Base-by-base conservation (phyloP, 2,329 filamentous ascomycete species). In the Pyricularia sp. region DNA sequence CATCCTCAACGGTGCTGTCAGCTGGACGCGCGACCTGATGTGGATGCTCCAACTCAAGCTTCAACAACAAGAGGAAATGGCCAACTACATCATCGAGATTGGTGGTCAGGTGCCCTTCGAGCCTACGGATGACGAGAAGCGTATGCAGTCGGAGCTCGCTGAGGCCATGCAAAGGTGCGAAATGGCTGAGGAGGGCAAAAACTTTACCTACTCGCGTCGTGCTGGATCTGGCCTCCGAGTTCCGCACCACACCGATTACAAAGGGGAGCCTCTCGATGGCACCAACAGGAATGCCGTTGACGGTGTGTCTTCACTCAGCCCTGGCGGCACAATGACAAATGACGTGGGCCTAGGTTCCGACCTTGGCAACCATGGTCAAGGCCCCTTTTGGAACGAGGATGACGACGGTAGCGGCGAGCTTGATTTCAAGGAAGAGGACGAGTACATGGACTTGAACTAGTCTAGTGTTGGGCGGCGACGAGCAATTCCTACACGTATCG, bases 1-100 rank as follows among this genome's bases (percentile, higher is more conserved):
- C 71, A 97, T 99, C 66, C 87, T 99, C 71, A 97, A 97, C 72
- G 93, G 94, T 33, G 90, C 93, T 40, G 94, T 97, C 64, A 92
- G 91, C 77, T 99, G 94, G 94, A 97, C 91, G 67, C 87, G 93
- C 68, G 94, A 99, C 77, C 82, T 99, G 64, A 96, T 97, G 91
- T 97, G 94, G 94, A 88, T 96, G 79, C 80, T 96, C 66, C 88
- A 96, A 73, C 83, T 90, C 72, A 96, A 96, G 78, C 83, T 96
- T 69, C 88, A 94, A 73, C 89, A 93, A 73, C 91, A 96, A 75
- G 89, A 96, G 68, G 89, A 96, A 73, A 83, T 97, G 62, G 86
- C 89, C 71, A 89, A 93, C 71, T 80, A 84, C 63, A 87, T 96
- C 66, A 80, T 82, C 35, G 86, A 87, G 66, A 81, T 93, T 16